These are phyloP conservation scores for Trichophyton schoenleinii DNA, from an alignment of 2,329 filamentous ascomycete species.

Conservation along the genomic window DNA sequence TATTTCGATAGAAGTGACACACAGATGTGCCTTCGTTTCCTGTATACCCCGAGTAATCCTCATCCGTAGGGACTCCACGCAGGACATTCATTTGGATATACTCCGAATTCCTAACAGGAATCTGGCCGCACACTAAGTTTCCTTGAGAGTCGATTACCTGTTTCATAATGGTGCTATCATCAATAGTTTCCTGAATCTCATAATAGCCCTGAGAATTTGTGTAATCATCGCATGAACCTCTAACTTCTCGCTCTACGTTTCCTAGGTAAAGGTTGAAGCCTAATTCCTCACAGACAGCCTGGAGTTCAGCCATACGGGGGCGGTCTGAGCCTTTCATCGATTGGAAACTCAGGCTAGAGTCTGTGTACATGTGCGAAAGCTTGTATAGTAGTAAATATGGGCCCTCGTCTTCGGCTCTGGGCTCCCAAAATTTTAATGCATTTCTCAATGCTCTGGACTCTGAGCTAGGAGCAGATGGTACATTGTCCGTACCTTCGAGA, in stretches of 20 bases:
- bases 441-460: background rate
- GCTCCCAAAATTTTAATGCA: constrained; percentile 8
- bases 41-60: constrained; percentile 17
- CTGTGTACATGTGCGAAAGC: constrained; percentile 18
- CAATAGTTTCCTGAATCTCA: constrained; percentile 2
- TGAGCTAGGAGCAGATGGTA: background rate
- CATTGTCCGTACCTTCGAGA: constrained; percentile 11
- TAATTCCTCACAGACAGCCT: constrained; percentile 12
- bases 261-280: constrained; percentile 18
- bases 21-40: constrained; percentile 18
- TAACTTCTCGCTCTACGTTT: constrained; percentile 14
- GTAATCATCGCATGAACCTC: constrained; percentile 12
- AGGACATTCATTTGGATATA: constrained; percentile 11
- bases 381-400: constrained; percentile 15
- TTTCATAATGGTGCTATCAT: background rate
- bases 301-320: constrained; percentile 11
- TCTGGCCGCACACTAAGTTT: constrained; percentile 1
- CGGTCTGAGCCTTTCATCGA: constrained; percentile 17
- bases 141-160: constrained; percentile 9
- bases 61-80: constrained; percentile 13
- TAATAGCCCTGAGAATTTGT: background rate
- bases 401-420: background rate
- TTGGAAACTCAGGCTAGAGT: constrained; percentile 14
- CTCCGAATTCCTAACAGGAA: constrained; percentile 4
- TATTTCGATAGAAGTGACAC: constrained; percentile 18